Evolutionary conservation across 2,329 filamentous ascomycete genomes (phyloP).

Genomic region (Aureobasidium pullulans): DNA sequence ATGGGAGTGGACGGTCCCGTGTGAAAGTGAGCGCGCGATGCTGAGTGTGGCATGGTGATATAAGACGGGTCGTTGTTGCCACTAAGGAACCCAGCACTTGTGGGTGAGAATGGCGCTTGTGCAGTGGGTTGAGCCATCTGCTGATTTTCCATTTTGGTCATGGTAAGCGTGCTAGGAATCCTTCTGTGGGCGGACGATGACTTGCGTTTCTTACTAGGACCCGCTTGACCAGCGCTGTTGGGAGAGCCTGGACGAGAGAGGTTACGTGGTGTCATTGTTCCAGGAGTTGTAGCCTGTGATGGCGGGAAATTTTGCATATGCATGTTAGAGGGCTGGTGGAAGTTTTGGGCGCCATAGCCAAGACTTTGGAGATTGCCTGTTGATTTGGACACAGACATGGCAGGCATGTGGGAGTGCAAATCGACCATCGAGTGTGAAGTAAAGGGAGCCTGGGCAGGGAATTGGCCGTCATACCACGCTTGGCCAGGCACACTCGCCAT

Average conservation of each 20-base stretch:
- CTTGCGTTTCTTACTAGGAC: constrained; percentile 76
- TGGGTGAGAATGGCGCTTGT: constrained; percentile 32
- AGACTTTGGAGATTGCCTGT: constrained; percentile 56
- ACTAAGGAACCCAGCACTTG: constrained; percentile 29
- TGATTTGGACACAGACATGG: constrained; percentile 54
- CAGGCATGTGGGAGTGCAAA: constrained; percentile 29
- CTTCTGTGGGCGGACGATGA: constrained; percentile 41
- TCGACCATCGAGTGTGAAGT: constrained; percentile 31
- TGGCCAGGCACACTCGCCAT: constrained; percentile 23
- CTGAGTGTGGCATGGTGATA: constrained; percentile 16
- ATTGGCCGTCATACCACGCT: constrained; percentile 22
- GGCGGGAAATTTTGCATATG: constrained; percentile 27
- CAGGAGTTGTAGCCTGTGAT: constrained; percentile 33
- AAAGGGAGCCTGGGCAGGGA: constrained; percentile 26
- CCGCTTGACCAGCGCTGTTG: constrained; percentile 42
- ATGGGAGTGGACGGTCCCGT: constrained; percentile 61
- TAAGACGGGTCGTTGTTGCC: constrained; percentile 14
- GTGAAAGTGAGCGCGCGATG: constrained; percentile 36
- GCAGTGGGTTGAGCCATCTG: constrained; percentile 23
- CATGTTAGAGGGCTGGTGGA: constrained; percentile 28
- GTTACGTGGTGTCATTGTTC: constrained; percentile 50
- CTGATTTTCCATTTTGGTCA: constrained; percentile 66
- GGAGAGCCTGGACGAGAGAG: constrained; percentile 71
- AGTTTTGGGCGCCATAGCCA: constrained; percentile 26
- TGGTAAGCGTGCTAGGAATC: constrained; percentile 65